Evolutionary conservation across 306 rosid genomes (phyloP).

Genomic region (Cucumis melo): DNA sequence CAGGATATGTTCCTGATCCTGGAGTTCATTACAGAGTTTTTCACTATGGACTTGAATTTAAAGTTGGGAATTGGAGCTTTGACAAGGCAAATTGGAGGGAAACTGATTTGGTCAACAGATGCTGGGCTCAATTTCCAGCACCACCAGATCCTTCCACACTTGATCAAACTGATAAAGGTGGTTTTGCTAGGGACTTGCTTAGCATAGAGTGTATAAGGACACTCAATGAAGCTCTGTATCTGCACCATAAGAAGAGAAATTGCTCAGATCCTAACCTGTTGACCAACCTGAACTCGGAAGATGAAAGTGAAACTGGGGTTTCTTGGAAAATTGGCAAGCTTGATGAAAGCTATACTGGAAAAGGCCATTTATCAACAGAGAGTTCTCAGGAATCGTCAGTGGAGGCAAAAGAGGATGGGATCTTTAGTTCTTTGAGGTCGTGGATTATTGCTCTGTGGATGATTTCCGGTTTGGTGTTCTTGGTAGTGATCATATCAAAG

Average conservation of each 20-base stretch:
- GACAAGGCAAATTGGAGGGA: conserved; percentile 85
- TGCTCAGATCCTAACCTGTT: conserved; percentile 38
- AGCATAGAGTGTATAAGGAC: conserved; percentile 76
- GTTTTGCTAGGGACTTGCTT: conserved; percentile 47
- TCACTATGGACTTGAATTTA: conserved; percentile 79
- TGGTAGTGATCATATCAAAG: conserved; percentile 28
- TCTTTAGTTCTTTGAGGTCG: conserved; percentile 51
- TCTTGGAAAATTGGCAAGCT: conserved; percentile 41
- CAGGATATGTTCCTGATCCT: conserved; percentile 63
- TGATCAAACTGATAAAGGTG: conserved; percentile 17
- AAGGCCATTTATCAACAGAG: conserved; percentile 13
- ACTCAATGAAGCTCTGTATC: conserved; percentile 58
- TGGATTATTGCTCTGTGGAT: conserved; percentile 76
- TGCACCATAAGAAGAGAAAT: conserved; percentile 52
- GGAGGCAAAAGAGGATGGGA: conserved; percentile 31
- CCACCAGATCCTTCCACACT: conserved; percentile 63
- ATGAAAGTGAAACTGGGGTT: conserved; percentile 14
- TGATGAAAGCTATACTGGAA: conserved; percentile 16
- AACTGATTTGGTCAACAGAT: conserved; percentile 54
- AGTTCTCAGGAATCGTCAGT: conserved; percentile 16
- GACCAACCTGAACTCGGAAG: conserved; percentile 20
- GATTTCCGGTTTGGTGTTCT: conserved; percentile 66
- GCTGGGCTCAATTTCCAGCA: conserved; percentile 79
- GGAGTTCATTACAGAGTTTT: conserved; percentile 81
- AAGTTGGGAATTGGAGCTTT: conserved; percentile 92